A percentile compares a stretch with the other conserved stretches of the same genome.
Conservation (phyloP, 305 asterid species). For the Vinca major region DNA sequence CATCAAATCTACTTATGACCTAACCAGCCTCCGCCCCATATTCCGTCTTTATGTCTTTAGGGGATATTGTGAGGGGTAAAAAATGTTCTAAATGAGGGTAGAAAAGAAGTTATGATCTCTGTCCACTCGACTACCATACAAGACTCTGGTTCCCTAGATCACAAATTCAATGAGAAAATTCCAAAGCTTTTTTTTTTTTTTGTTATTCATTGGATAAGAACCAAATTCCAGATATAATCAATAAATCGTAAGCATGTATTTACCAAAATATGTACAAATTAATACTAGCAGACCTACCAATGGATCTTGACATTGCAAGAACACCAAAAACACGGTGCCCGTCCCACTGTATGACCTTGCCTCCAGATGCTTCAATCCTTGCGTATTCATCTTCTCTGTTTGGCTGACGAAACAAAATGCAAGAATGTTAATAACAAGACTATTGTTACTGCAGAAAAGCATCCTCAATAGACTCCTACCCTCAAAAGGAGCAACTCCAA, state of each 20-base stretch:
- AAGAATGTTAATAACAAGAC: conserved; percentile 7
- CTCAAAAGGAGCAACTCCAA: background rate
- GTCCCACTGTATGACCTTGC: conserved; percentile 77
- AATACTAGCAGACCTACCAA: conserved; percentile 40
- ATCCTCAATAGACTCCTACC: background rate
- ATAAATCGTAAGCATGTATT: background rate
- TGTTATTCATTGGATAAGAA: background rate
- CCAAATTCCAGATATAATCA: background rate
- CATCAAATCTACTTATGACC: too few species aligned
- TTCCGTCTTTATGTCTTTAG: background rate
- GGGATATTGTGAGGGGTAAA: too few species aligned
- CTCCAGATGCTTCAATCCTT: conserved; percentile 80
- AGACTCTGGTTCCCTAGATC: background rate
- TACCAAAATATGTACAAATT: background rate
- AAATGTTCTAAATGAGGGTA: background rate
- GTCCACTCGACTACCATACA: background rate
- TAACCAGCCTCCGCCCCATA: too few species aligned
- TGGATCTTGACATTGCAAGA: conserved; percentile 88
- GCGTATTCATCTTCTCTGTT: conserved; percentile 75
- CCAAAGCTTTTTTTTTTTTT: background rate
- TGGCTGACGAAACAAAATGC: conserved; percentile 36
- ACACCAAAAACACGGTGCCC: conserved; percentile 87
- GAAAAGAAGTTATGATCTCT: background rate
- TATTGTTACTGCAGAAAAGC: background rate
- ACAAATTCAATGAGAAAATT: background rate